phyloP scores from a whole-genome alignment of 1,139 yeast genomes.

The Pichia sp. region DNA sequence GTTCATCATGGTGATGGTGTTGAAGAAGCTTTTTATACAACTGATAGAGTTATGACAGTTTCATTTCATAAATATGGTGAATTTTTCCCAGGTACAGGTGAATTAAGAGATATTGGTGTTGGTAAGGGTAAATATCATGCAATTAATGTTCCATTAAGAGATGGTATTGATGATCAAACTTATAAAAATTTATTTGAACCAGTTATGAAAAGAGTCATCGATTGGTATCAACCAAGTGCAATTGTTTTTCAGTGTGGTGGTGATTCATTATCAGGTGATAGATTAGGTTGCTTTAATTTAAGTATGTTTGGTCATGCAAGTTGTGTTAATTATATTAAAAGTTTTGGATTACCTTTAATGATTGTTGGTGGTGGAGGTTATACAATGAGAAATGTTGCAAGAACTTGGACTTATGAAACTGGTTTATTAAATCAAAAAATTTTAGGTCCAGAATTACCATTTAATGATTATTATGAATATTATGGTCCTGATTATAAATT shows the following conservation, averaged over 20 bases:
- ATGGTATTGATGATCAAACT: constrained; percentile 93
- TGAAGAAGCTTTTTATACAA: constrained; percentile 92
- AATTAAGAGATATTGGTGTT: constrained; percentile 77
- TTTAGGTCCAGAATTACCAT: constrained; percentile 80
- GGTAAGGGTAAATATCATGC: constrained; percentile 85
- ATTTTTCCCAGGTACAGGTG: constrained; percentile 96
- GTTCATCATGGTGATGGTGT: constrained; percentile 98
- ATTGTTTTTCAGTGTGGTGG: constrained; percentile 97
- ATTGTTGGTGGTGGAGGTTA: constrained; percentile 98
- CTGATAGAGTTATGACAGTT: constrained; percentile 93
- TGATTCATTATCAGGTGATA: constrained; percentile 88
- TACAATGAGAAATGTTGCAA: constrained; percentile 89
- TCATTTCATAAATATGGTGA: constrained; percentile 96
- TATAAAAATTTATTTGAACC: constrained; percentile 89
- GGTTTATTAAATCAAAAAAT: constrained; percentile 78
- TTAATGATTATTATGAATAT: constrained; percentile 94
- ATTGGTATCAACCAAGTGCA: constrained; percentile 74
- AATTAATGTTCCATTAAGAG: constrained; percentile 87
- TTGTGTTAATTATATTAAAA: constrained; percentile 79
- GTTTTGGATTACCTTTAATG: constrained; percentile 82
- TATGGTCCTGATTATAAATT: constrained; percentile 93
- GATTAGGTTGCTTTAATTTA: constrained; percentile 88
- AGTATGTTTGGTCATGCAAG: constrained; percentile 93
- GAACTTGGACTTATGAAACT: constrained; percentile 94
- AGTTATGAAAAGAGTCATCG: constrained; percentile 56